Evolutionary conservation across 257 asterid species (phyloP), one percentile per base, ranked within the genome.

Genomic region (Verbena officinalis): DNA sequence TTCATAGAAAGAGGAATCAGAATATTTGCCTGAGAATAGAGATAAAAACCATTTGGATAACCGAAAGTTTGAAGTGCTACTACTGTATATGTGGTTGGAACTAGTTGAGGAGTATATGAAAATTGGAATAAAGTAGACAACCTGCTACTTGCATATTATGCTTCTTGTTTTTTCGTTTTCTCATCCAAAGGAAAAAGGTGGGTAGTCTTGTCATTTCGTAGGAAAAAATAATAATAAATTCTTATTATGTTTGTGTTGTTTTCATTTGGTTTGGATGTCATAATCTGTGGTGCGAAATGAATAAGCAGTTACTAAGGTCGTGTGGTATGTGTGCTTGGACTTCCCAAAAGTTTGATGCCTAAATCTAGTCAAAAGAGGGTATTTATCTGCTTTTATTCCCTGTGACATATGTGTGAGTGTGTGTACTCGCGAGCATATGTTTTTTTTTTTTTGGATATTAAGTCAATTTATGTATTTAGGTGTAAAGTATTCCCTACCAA

Each of bases 1-100:
- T 71, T 71, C 61, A 71, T 71, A 38, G 71, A 65, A 71, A 48
- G 31, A 71, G 21, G 76, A 71, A 71, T 71, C 49, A 71, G 67
- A 64, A 71, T 64, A 63, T 71, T 42, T 17, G 15, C 13, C 50
- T 48, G 55, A 55, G 67, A 63, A 71, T 71, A 51, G 72, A 72
- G 72, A 72, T 57, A 40, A 70, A n/a, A 58, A 58, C 52, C 57
- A 72, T 27, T 38, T 72, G 72, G 77, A 57, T 50, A 57, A 61
- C 75, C 75, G 69, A 62, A 70, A 70, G 75, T 62, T 62, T 61
- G 46, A 61, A 64, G 64, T 70, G 64, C 59, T 53, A 59, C 20
- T 43, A 30, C 57, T 62, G 60, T 42, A 49, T 70, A 54, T 70
- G 57, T 70, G 74, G 74, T 69, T 69, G 68, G 61, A 61, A 11